A percentile compares a stretch with the other conserved stretches of the same genome.
phyloP scores from a whole-genome alignment of 164 flowering plant genomes.

The Nelumbo lutea region DNA sequence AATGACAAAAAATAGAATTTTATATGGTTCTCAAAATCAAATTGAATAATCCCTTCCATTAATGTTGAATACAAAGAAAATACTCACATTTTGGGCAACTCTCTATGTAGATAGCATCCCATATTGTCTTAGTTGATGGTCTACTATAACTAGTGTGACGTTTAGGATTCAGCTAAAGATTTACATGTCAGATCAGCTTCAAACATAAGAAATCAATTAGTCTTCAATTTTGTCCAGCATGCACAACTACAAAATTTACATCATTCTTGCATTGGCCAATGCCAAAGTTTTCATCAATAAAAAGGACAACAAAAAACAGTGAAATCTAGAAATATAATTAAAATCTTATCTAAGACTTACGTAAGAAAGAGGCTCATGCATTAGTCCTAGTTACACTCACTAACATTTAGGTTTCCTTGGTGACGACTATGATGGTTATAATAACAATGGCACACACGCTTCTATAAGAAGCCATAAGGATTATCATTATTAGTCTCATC shows the following conservation, averaged over 20 bases:
- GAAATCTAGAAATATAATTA: not conserved
- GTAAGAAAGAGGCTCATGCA: not conserved
- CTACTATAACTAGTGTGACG: slow-evolving; percentile 88
- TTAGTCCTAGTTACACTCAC: not conserved
- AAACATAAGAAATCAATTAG: slow-evolving; percentile 8
- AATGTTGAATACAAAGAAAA: not conserved
- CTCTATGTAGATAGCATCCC: slow-evolving; percentile 90
- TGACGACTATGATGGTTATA: not conserved
- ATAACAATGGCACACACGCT: not conserved
- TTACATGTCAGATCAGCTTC: slow-evolving; percentile 95
- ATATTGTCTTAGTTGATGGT: slow-evolving; percentile 90
- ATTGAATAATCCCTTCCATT: not conserved
- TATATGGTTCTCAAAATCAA: not conserved
- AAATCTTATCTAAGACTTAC: not conserved
- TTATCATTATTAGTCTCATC: slow-evolving; percentile 94
- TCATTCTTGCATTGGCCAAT: not conserved
- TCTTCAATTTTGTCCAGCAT: not conserved
- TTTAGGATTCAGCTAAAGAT: slow-evolving; percentile 84
- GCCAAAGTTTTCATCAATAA: not conserved
- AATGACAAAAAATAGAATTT: not conserved
- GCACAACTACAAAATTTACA: not conserved
- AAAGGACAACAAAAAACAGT: not conserved
- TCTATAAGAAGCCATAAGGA: slow-evolving; percentile 2
- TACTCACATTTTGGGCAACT: slow-evolving; percentile 87
- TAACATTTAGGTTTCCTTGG: not conserved